Conservation (phyloP, 495 filamentous ascomycete species). For the Cercophora scortea region DNA sequence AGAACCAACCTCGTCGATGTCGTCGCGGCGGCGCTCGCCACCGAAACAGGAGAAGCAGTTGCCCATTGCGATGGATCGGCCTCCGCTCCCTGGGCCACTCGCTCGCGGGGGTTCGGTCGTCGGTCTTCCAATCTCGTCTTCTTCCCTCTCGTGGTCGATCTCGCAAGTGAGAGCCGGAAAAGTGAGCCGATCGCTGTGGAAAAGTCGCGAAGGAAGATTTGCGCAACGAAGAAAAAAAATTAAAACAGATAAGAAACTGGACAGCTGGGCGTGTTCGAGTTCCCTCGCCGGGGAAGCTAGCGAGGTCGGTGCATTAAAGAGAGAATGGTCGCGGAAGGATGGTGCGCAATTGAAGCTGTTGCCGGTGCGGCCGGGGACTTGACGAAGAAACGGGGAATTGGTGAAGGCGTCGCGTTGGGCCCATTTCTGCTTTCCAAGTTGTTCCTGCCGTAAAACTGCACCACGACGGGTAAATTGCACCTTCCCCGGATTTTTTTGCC, state of each 20-base stretch:
- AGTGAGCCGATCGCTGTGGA: background rate
- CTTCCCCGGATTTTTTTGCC: background rate
- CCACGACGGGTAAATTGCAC: too few species aligned
- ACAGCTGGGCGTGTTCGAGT: background rate
- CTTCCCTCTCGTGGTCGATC: too few species aligned
- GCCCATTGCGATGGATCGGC: slow-evolving; percentile 25
- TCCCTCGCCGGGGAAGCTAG: slow-evolving; percentile 16
- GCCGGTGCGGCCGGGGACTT: background rate
- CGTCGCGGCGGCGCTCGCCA: slow-evolving; percentile 31
- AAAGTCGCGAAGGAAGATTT: background rate
- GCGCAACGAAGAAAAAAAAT: background rate
- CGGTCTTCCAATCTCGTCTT: too few species aligned
- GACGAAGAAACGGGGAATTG: background rate
- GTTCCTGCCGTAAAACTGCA: too few species aligned
- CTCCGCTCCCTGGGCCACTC: background rate
- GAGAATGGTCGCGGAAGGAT: slow-evolving; percentile 9
- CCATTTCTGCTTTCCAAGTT: too few species aligned
- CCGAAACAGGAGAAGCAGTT: slow-evolving; percentile 41
- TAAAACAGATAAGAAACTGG: background rate
- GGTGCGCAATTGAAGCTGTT: background rate
- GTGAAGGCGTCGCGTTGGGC: background rate
- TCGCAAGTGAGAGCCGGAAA: background rate
- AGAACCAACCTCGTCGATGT: slow-evolving; percentile 32
- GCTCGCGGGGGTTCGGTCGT: background rate
- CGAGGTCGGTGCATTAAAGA: slow-evolving; percentile 24